These are phyloP conservation scores for Cupressus sempervirens DNA, from an alignment of 75 land plant species.

Conservation along the genomic window DNA sequence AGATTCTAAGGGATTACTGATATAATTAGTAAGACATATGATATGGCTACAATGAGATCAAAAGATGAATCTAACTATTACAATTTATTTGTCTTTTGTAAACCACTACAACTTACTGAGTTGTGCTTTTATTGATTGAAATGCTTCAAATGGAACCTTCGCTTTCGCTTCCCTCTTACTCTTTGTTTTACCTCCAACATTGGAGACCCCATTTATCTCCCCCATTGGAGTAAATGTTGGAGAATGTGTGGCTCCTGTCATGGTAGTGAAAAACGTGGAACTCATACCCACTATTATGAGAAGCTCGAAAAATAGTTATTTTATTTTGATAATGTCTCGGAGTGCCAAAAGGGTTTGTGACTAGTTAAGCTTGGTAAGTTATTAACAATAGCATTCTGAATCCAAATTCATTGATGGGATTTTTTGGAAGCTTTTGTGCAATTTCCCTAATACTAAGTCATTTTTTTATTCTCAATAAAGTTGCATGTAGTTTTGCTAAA, in stretches of 20 bases:
- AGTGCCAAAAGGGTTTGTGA: too few relatives aligned
- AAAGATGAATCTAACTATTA: too few relatives aligned
- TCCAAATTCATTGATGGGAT: too few relatives aligned
- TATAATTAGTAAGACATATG: neutral
- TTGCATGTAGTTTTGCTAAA: too few relatives aligned
- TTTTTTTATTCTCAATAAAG: too few relatives aligned
- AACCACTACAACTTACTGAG: neutral
- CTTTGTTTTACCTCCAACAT: constrained; percentile 17
- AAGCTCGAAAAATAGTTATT: neutral
- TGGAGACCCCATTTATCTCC: constrained; percentile 15
- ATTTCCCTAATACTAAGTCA: too few relatives aligned
- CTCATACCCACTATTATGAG: neutral
- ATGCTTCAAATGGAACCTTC: constrained; percentile 18
- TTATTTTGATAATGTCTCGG: neutral
- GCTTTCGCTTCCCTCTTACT: constrained; percentile 21
- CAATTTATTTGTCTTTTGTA: neutral
- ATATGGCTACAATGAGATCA: neutral
- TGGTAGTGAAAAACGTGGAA: constrained; percentile 5
- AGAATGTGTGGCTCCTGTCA: constrained; percentile 12
- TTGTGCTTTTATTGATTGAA: constrained; percentile 13
- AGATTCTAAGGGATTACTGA: neutral
- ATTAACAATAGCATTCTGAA: too few relatives aligned
- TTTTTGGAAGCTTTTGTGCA: too few relatives aligned
- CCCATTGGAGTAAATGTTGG: constrained; percentile 15
- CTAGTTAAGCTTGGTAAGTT: too few relatives aligned